Evolutionary conservation across 2,329 filamentous ascomycete genomes (phyloP), one percentile per base, ranked within the genome.

Genomic region (Colletotrichum sp.): DNA sequence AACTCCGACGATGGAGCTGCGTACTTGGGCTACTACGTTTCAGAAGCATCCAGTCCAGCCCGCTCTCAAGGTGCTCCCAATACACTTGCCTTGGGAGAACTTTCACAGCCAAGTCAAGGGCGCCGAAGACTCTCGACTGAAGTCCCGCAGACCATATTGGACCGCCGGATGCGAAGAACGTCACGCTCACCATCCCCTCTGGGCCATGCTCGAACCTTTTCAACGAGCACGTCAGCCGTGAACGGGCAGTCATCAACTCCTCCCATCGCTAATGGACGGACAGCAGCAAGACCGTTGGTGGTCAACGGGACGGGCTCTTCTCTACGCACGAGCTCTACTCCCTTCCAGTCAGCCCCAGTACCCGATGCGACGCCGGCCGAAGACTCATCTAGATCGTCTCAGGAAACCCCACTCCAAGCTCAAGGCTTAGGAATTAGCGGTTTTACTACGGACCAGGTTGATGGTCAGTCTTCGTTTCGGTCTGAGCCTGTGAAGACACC

Each of bases 161-260:
- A 91, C 70, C 85, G 88, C 28, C 84, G 89, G 52, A 90, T 91
- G 82, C 87, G 86, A 78, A 85, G 89, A 48, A 87, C 87, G 3
- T 91, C 90, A 3, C 86, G 90, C 16, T 92, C 90, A 7, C 90
- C 90, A 14, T 92, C 90, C 5, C 90, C 90, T 1, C 82, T 90
- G 3, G 88, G 89, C 5, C 89, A 90, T 74, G 82, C 84, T 59
- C 86, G 89, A 64, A 85, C 86, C 2, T 85, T 86, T 36, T 87
- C 88, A 0, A 79, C 83, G 0, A 86, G 84, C 6, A 85, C 83
- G 26, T 83, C 83, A 55, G 84, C 86, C 2, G 82, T 85, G 1
- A 83, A 88, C 3, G 78, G 87, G n/a, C 79, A 80, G 26, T 83
- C 86, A 4, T 82, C 83, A 0, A 82, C 87, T 2, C 87, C 87